Evolutionary conservation across 1,139 yeast species (phyloP), one percentile per base, ranked within the genome.

Genomic region (Saccharomyces hybrid): DNA sequence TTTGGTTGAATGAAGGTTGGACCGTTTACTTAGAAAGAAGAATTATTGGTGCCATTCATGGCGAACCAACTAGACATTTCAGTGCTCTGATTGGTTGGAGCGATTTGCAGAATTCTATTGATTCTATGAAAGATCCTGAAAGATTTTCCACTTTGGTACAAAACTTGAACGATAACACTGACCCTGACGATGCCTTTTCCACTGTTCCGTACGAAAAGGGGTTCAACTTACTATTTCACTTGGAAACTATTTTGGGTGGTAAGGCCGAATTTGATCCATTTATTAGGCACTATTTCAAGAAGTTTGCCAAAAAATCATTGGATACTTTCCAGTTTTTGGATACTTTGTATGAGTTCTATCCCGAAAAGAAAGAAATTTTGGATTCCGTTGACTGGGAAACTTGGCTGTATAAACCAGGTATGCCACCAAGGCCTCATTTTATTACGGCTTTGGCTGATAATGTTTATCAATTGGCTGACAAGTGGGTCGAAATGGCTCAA

Each of bases 1-100:
- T 90, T 70, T 90, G 96, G 95, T 78, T 90, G 61, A 90, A 90
- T 68, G 97, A 90, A 74, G 97, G 97, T 47, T 89, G 97, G 97
- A 88, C 97, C 14, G 97, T 90, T 28, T 90, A 89, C 68, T 72
- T 90, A 44, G 97, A 90, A 71, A 81, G 97, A 69, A 78, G 96
- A 64, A 90, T 90, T 58, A 75, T 83, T 48, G 96, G 88, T 32
- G 81, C 79, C 5, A 71, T 88, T 34, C 88, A 88, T 65, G 96
- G 96, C 47, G 93, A 86, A 63, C 72, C 81, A 25, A 77, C 81
- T 53, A 81, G 97, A 67, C 93, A 88, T 62, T 88, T 90, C 67
- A 77, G 83, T 57, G 90, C 95, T 47, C 83, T 90, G 59, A 85
- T 88, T 63, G 97, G 97, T 50, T 88, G 96, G 96, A 81, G 82